Conservation (phyloP, 495 filamentous ascomycete species). For the Pyrenula massariospora region DNA sequence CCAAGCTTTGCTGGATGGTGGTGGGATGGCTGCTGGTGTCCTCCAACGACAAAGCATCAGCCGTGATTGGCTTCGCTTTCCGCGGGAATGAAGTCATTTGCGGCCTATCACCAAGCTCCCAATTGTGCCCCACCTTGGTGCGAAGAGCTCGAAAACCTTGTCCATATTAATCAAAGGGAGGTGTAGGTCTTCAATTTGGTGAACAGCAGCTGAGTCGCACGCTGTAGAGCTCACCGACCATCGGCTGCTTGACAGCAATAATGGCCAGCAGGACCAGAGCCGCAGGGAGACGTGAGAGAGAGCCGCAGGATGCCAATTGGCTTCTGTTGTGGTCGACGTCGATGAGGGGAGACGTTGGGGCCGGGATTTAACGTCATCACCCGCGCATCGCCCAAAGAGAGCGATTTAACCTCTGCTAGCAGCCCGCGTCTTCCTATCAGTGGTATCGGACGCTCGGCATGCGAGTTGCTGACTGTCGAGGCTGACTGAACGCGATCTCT, state of each 20-base stretch:
- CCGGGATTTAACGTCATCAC: not conserved
- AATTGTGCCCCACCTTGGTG: not conserved
- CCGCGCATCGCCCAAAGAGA: not conserved
- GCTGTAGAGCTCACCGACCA: too few species aligned
- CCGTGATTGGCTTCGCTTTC: not conserved
- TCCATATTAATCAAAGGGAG: too few species aligned
- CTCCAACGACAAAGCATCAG: too few species aligned
- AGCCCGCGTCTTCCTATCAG: not conserved
- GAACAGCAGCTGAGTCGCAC: too few species aligned
- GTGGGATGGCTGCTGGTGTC: too few species aligned
- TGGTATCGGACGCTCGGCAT: not conserved
- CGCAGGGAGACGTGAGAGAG: too few species aligned
- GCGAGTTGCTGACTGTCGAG: too few species aligned
- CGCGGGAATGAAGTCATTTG: not conserved
- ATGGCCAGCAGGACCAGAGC: too few species aligned
- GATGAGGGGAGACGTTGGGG: not conserved
- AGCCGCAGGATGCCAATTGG: too few species aligned
- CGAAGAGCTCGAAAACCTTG: too few species aligned
- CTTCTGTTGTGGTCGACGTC: not conserved
- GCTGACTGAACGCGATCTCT: not conserved
- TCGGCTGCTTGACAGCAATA: too few species aligned
- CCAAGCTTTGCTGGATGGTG: not conserved
- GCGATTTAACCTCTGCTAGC: not conserved
- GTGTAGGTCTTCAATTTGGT: too few species aligned
- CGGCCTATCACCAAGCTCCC: not conserved